Conservation (phyloP, 805 yeast genomes). For the Tetrapisispora nanseiensis region DNA sequence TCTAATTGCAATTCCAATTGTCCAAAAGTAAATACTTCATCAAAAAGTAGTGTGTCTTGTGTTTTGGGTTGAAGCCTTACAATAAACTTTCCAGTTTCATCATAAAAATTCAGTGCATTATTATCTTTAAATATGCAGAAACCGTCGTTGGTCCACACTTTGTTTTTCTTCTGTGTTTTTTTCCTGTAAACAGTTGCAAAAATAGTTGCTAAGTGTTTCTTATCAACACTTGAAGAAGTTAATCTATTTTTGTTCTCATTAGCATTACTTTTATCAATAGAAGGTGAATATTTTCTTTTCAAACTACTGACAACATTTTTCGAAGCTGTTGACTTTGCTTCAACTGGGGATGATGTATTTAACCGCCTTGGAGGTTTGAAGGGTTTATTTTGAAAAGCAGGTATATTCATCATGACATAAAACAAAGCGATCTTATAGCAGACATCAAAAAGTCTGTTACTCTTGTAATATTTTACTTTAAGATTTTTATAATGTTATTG, state of each 20-base stretch:
- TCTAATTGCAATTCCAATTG: slow-evolving; percentile 55
- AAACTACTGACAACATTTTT: neutral
- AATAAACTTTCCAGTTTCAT: slow-evolving; percentile 22
- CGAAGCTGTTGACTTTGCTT: no score
- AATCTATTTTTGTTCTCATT: no score
- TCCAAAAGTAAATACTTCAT: slow-evolving; percentile 42
- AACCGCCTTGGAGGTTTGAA: slow-evolving; percentile 41
- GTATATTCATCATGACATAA: slow-evolving; percentile 13
- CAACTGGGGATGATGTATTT: neutral
- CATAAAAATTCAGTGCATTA: slow-evolving; percentile 19
- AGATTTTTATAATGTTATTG: no score
- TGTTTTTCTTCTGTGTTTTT: slow-evolving; percentile 64
- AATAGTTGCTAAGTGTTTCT: neutral
- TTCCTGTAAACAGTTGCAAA: slow-evolving; percentile 44
- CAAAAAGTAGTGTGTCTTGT: slow-evolving; percentile 23
- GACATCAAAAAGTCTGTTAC: no score
- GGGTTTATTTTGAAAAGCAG: slow-evolving; percentile 35
- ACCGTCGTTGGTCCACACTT: slow-evolving; percentile 95
- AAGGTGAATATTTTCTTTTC: neutral
- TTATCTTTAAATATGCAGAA: slow-evolving; percentile 29
- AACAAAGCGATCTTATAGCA: neutral
- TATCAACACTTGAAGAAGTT: no score
- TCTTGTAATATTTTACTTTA: no score
- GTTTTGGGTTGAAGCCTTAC: slow-evolving; percentile 17
- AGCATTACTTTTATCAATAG: neutral